Percentiles rank a stretch among this genome's conserved stretches.
Conservation (phyloP, 176 grass and related monocot genomes). For the Tuctoria greenei region DNA sequence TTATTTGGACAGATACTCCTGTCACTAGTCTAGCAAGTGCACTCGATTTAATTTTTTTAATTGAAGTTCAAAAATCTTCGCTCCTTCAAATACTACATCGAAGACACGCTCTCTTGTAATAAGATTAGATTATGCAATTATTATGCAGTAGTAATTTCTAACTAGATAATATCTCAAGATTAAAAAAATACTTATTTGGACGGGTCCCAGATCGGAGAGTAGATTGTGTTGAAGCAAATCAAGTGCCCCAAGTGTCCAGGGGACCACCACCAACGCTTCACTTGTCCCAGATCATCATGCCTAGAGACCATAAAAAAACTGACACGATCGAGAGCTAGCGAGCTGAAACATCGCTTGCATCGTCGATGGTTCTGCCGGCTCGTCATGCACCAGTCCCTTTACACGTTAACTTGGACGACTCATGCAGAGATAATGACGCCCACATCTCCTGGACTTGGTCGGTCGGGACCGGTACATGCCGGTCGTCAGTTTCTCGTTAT, state of each 20-base stretch:
- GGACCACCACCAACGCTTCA: constrained; percentile 38
- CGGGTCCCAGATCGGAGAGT: neutral
- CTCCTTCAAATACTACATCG: neutral
- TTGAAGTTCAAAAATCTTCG: neutral
- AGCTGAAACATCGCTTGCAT: neutral
- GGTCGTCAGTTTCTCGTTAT: constrained; percentile 15
- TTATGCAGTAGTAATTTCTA: neutral
- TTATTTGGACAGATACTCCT: constrained; percentile 10
- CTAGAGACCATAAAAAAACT: constrained; percentile 37
- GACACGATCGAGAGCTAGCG: neutral
- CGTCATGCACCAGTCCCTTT: constrained; percentile 8
- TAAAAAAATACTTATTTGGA: neutral
- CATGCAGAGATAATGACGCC: constrained; percentile 40
- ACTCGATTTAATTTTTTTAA: neutral
- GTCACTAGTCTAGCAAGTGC: constrained; percentile 1
- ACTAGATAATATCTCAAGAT: neutral
- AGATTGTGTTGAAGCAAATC: constrained; percentile 16
- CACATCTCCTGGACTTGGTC: constrained; percentile 40
- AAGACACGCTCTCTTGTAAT: neutral
- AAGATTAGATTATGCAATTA: neutral
- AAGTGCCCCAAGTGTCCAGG: constrained; percentile 18
- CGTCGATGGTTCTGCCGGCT: neutral
- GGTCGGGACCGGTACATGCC: constrained; percentile 31
- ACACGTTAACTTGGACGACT: constrained; percentile 20
- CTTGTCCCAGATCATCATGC: constrained; percentile 21